Base-by-base conservation (phyloP, 768 basidiomycete genomes). In the Amanita polypyramis region DNA sequence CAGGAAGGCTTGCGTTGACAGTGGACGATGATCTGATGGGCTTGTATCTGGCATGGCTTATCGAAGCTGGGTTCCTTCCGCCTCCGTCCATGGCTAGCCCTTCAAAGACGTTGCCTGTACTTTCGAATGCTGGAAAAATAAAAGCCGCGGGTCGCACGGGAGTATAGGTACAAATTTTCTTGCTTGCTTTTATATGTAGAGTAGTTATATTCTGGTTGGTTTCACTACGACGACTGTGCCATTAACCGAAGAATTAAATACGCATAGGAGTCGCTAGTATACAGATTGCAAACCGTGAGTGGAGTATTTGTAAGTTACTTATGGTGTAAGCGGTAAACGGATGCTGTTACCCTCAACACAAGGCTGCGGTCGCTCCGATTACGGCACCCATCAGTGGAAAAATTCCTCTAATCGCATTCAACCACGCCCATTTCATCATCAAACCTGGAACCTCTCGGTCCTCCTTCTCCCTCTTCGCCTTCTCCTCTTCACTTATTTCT, bases 31-130 rank as follows among this genome's bases (percentile, higher is more conserved):
- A 69, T 17, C 64, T 93, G 43, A 79, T 96, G 73, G 94, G 92
- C 1, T 67, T 78, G 55, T 99, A 99, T 63, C 66, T 99, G 14
- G 79, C 92, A 5, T 99, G 96, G 96, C 73, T 98, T 15, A 75
- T 97, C 34, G 76, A 76, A 2, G 91, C 85, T 4, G 85, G 69
- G 4, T 98, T 97, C 70, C 68, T 99, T 43, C 76, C 79, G 5
- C 56, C 69, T 5, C 80, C 88, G 4, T 62, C 68, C 8, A 51
- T 57, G 8, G 33, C 54, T 1, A 56, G 56, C 2, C 64, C 72
- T 23, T 61, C 63, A 45, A 77, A 73, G 58, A 47, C 54, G 5
- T 60, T 87, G 21, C 85, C 85, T 4, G 56, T 58, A 44, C 56
- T 86, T 47, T 59, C 47, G 1, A 64, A 64, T 47, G 40, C 56